These are phyloP conservation scores for Vitellaria paradoxa DNA, from an alignment of 179 eudicot species.

Conservation along the genomic window DNA sequence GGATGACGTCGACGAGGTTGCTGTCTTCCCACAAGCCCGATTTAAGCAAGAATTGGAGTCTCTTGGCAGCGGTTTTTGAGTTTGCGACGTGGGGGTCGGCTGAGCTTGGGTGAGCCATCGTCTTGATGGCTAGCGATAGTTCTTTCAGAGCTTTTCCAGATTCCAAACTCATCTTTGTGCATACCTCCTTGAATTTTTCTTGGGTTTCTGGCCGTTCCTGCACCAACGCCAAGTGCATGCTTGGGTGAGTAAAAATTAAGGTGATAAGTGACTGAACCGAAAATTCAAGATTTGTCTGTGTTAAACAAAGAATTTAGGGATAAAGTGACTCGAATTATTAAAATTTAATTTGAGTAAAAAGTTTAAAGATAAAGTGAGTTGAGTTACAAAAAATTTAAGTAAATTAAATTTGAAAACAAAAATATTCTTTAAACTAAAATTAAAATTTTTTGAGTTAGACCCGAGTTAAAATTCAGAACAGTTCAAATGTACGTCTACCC, in stretches of 20 bases:
- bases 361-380: no score
- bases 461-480: no score
- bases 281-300: no score
- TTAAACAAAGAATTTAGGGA: no score
- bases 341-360: no score
- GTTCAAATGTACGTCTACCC: no score
- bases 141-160: conserved; percentile 43
- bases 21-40: conserved; percentile 15
- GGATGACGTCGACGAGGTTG: conserved; percentile 26
- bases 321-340: no score
- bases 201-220: conserved; percentile 34
- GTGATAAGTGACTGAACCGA: no score
- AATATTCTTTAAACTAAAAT: no score
- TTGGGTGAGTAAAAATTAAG: conserved; percentile 13
- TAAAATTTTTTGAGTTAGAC: no score
- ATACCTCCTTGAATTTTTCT: conserved; percentile 28
- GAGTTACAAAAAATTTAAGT: no score
- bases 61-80: conserved; percentile 27
- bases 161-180: conserved; percentile 38
- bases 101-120: conserved; percentile 30
- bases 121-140: conserved; percentile 34
- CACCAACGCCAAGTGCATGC: not conserved
- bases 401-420: no score
- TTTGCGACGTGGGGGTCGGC: conserved; percentile 26
- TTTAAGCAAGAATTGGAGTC: conserved; percentile 28